These are phyloP conservation scores for Zopfochytrium polystomum DNA, from an alignment of 371 early-diverging fungal species.

Conservation along the genomic window DNA sequence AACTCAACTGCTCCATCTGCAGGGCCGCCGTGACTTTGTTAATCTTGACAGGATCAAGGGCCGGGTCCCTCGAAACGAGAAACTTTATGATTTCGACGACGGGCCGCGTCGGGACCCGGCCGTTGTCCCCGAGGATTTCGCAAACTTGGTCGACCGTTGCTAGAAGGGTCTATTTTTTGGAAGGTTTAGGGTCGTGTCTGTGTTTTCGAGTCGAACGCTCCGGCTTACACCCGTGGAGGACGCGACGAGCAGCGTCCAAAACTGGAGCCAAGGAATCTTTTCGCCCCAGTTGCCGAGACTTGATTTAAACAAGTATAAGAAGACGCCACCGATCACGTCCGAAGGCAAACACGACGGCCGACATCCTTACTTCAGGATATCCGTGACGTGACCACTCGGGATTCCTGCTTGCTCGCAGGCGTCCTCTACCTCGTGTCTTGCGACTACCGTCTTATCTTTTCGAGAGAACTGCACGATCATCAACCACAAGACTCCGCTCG, in stretches of 20 bases:
- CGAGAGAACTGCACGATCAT: constrained; percentile 20
- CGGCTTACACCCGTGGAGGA: constrained; percentile 41
- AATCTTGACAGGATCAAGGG: constrained; percentile 8
- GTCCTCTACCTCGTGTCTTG: constrained; percentile 39
- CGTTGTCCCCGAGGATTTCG: constrained; percentile 36
- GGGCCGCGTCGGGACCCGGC: constrained; percentile 22
- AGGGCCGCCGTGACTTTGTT: constrained; percentile 6
- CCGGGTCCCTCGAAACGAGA: constrained; percentile 31
- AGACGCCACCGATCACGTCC: too few species aligned
- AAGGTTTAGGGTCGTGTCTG: background rate
- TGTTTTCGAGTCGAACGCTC: background rate
- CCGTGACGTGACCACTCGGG: constrained; percentile 28
- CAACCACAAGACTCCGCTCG: too few species aligned
- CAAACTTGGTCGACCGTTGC: constrained; percentile 38
- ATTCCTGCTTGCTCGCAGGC: constrained; percentile 33
- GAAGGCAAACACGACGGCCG: background rate
- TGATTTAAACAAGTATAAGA: constrained; percentile 8
- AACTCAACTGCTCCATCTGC: background rate
- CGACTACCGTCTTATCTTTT: constrained; percentile 23
- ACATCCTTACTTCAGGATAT: constrained; percentile 32
- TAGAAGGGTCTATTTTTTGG: constrained; percentile 30
- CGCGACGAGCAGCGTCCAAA: constrained; percentile 46
- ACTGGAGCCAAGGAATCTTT: constrained; percentile 45
- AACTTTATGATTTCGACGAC: constrained; percentile 32
- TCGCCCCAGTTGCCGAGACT: constrained; percentile 46